phyloP scores from a whole-genome alignment of 2,329 filamentous ascomycete genomes.

The Rhytidhysteron rufulum region DNA sequence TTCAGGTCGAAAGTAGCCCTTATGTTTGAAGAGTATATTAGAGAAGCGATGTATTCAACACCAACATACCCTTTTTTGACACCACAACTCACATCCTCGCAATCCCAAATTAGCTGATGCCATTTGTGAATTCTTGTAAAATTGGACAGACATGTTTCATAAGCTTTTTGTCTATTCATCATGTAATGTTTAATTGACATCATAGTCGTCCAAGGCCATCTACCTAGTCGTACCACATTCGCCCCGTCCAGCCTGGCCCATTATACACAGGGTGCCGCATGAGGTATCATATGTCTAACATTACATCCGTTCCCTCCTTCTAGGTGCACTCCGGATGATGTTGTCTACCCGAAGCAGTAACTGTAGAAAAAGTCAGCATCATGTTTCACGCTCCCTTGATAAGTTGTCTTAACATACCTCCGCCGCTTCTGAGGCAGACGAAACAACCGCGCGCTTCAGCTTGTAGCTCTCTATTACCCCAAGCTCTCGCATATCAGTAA shows the following conservation, averaged over 20 bases:
- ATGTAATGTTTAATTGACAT: conserved; percentile 26
- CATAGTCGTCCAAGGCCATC: conserved; percentile 17
- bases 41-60: too few species aligned
- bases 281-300: conserved; percentile 1
- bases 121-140: too few species aligned
- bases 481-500: conserved; percentile 91
- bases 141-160: too few species aligned
- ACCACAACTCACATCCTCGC: too few species aligned
- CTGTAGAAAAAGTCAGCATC: conserved; percentile 47
- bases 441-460: conserved; percentile 96
- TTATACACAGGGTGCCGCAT: neutral
- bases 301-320: conserved; percentile 74
- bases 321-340: conserved; percentile 90
- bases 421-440: conserved; percentile 90
- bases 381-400: conserved; percentile 7
- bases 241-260: too few species aligned
- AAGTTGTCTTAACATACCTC: conserved; percentile 65
- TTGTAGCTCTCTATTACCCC: conserved; percentile 98
- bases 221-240: conserved; percentile 15
- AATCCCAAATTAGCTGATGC: too few species aligned
- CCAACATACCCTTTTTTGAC: too few species aligned
- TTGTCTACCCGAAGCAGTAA: conserved; percentile 92
- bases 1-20: too few species aligned
- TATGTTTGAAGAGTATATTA: too few species aligned
- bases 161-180: too few species aligned